Percentiles rank a stretch among this genome's conserved stretches.
Evolutionary conservation across 2,329 filamentous ascomycete species (phyloP).

Genomic region (Clonostachys sp.): DNA sequence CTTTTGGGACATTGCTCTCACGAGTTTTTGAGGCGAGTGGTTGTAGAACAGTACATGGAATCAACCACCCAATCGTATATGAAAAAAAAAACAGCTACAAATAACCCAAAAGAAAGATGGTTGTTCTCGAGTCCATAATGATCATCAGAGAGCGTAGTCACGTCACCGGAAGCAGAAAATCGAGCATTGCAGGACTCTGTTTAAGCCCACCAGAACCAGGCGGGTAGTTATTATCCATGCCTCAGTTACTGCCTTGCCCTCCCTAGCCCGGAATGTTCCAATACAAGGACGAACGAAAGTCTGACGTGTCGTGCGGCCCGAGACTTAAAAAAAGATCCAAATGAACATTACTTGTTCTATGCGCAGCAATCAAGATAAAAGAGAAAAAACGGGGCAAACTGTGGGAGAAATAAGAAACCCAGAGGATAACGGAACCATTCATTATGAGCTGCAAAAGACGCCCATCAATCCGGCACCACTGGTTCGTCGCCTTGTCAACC

Average conservation of each 20-base stretch:
- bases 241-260: not conserved
- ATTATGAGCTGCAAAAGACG: not conserved
- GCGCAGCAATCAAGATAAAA: conserved; percentile 3
- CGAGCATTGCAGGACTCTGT: too few relatives aligned
- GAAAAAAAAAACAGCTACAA: too few relatives aligned
- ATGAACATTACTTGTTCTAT: conserved; percentile 7
- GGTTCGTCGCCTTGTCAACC: not conserved
- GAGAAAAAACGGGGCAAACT: not conserved
- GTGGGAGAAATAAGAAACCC: not conserved
- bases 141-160: too few relatives aligned
- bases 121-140: too few relatives aligned
- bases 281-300: too few relatives aligned
- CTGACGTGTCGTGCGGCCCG: not conserved
- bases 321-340: conserved; percentile 9
- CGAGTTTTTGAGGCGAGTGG: too few relatives aligned
- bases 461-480: not conserved
- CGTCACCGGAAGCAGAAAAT: too few relatives aligned
- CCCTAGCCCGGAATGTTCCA: not conserved
- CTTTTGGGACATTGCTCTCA: too few relatives aligned
- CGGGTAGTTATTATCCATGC: not conserved
- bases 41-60: too few relatives aligned
- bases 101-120: too few relatives aligned
- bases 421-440: not conserved
- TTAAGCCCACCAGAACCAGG: too few relatives aligned
- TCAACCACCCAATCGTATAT: too few relatives aligned